A percentile compares a stretch with the other conserved stretches of the same genome.
phyloP scores from a whole-genome alignment of 495 filamentous ascomycete species.

The Pyrenopolyporus hunteri region DNA sequence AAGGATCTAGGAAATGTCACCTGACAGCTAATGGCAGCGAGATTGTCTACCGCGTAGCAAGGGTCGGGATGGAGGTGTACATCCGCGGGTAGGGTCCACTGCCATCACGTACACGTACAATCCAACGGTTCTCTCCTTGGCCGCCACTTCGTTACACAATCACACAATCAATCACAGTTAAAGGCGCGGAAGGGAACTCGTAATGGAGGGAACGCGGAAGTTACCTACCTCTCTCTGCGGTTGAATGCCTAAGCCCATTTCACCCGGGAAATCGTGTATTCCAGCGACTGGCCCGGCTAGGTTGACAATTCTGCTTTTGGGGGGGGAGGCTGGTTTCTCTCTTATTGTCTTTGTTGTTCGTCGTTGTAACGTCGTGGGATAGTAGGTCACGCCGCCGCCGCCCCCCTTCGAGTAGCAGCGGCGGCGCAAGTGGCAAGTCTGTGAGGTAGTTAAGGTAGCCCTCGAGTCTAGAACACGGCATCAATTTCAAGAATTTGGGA shows the following conservation, averaged over 20 bases:
- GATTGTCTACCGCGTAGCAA: conserved; percentile 31
- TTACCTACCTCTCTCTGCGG: conserved; percentile 16
- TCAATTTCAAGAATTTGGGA: conserved; percentile 32
- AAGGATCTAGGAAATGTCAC: conserved; percentile 38
- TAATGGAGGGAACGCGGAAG: conserved; percentile 20
- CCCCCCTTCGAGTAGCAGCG: conserved; percentile 7
- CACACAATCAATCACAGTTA: conserved; percentile 31
- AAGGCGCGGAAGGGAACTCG: background rate
- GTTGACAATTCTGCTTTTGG: conserved; percentile 13
- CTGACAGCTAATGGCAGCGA: conserved; percentile 40
- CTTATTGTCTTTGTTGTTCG: background rate
- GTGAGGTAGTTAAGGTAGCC: conserved; percentile 21
- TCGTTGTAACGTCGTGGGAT: conserved; percentile 16
- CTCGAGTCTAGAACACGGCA: conserved; percentile 31
- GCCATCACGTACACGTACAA: conserved; percentile 15
- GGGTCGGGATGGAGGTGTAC: conserved; percentile 42
- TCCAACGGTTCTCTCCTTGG: conserved; percentile 28
- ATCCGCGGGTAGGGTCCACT: conserved; percentile 41
- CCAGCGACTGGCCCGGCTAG: conserved; percentile 26
- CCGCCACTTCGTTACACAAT: conserved; percentile 37
- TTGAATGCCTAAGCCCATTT: conserved; percentile 22
- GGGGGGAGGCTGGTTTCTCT: background rate
- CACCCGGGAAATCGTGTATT: conserved; percentile 19
- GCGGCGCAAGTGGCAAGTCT: conserved; percentile 2
- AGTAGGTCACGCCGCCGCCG: background rate